phyloP scores from a whole-genome alignment of 179 eudicot genomes.

The Heliamphora pulchella region DNA sequence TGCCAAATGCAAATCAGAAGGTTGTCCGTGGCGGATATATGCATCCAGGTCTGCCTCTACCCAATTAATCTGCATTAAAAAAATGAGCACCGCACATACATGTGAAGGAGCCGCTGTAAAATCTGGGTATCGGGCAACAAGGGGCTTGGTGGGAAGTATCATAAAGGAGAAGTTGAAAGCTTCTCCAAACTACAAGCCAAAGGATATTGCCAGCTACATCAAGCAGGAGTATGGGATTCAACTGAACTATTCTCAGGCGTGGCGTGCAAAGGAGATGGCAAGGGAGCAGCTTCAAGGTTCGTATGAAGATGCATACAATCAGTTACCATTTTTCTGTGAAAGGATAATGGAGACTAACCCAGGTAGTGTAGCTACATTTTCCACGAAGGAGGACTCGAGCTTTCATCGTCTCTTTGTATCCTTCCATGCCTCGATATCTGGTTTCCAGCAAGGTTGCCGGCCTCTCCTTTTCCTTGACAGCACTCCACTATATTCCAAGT shows the following conservation, averaged over 20 bases:
- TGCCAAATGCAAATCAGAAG: slow-evolving; percentile 61
- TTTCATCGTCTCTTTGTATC: slow-evolving; percentile 57
- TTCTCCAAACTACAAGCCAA: slow-evolving; percentile 54
- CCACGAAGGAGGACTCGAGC: slow-evolving; percentile 63
- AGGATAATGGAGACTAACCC: slow-evolving; percentile 62
- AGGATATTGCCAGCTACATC: slow-evolving; percentile 56
- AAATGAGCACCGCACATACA: slow-evolving; percentile 45
- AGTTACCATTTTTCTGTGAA: slow-evolving; percentile 51
- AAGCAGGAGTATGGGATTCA: slow-evolving; percentile 57
- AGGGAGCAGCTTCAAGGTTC: slow-evolving; percentile 62
- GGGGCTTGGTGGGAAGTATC: slow-evolving; percentile 54
- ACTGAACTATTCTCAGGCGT: slow-evolving; percentile 58
- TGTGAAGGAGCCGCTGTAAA: slow-evolving; percentile 44
- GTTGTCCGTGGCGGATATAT: slow-evolving; percentile 62
- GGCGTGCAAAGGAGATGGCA: slow-evolving; percentile 61
- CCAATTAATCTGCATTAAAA: slow-evolving; percentile 54
- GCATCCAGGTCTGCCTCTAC: slow-evolving; percentile 56
- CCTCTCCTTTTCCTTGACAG: slow-evolving; percentile 64
- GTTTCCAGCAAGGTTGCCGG: slow-evolving; percentile 59
- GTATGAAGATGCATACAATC: slow-evolving; percentile 53
- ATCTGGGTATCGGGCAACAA: slow-evolving; percentile 41
- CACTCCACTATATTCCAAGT: slow-evolving; percentile 47
- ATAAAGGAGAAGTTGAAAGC: slow-evolving; percentile 58
- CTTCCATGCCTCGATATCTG: slow-evolving; percentile 54
- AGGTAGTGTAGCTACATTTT: slow-evolving; percentile 47